Percentiles rank a stretch among this genome's conserved stretches.
phyloP scores from a whole-genome alignment of 176 grass and related monocot species.

The Stipa capillata region DNA sequence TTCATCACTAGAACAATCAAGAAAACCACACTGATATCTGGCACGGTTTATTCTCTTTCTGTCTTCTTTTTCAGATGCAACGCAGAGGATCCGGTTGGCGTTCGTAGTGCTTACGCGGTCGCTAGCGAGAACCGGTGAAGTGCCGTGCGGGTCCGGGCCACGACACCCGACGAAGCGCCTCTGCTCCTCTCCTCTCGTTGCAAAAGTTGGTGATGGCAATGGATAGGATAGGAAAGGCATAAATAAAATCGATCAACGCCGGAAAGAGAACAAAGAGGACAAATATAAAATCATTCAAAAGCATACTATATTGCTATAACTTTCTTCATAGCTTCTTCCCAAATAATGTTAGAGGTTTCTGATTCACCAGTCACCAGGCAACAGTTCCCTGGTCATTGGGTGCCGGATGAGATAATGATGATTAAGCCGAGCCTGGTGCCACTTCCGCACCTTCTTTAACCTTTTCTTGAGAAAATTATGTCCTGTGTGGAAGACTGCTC shows the following conservation, averaged over 20 bases:
- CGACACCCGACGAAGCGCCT: not conserved
- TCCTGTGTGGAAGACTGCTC: no score
- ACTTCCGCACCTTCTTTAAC: no score
- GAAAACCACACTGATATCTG: not conserved
- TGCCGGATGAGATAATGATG: no score
- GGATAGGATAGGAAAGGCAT: not conserved
- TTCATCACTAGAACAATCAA: not conserved
- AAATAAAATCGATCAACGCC: not conserved
- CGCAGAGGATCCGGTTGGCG: not conserved
- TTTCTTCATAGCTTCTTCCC: no score
- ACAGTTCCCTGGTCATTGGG: no score
- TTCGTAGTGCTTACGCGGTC: conserved; percentile 26
- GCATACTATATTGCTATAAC: no score
- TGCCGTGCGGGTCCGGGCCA: conserved; percentile 20
- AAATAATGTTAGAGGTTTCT: no score
- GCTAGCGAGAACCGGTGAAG: not conserved
- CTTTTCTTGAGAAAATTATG: no score
- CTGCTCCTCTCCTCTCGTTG: not conserved
- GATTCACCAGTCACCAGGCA: no score
- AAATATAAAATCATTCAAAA: no score
- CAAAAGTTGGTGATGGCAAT: conserved; percentile 26
- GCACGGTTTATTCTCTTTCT: not conserved
- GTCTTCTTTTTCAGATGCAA: not conserved
- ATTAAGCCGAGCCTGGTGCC: no score
- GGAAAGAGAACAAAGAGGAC: no score